Conservation (phyloP, 2,329 filamentous ascomycete species). For the Botrytis hyacinthi region DNA sequence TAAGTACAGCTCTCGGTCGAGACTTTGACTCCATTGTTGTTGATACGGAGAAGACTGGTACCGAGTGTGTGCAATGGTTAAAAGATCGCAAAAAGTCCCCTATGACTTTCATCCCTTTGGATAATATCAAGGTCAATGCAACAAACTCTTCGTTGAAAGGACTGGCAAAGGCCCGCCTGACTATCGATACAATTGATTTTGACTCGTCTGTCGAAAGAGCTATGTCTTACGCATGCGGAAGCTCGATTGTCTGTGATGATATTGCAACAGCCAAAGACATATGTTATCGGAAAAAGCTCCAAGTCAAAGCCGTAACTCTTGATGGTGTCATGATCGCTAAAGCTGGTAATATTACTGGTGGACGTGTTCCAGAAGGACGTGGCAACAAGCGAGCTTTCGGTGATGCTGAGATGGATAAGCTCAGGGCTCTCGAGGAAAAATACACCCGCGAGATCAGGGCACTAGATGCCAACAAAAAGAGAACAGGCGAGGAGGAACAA, state of each 20-base stretch:
- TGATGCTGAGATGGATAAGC: conserved; percentile 81
- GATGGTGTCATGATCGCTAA: conserved; percentile 98
- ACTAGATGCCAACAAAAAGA: conserved; percentile 75
- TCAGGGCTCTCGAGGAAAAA: conserved; percentile 74
- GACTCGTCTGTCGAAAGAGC: conserved; percentile 85
- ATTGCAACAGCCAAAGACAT: conserved; percentile 84
- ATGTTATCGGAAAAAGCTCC: conserved; percentile 76
- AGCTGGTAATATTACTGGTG: conserved; percentile 93
- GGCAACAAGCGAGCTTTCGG: conserved; percentile 80
- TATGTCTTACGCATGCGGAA: conserved; percentile 92
- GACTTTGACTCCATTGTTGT: conserved; percentile 95
- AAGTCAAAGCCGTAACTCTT: conserved; percentile 90
- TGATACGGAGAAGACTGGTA: conserved; percentile 89
- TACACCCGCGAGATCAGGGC: conserved; percentile 74
- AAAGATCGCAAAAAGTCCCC: conserved; percentile 85
- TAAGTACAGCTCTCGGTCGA: conserved; percentile 85
- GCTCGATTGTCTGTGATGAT: conserved; percentile 89
- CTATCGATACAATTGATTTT: conserved; percentile 95
- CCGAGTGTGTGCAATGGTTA: conserved; percentile 91
- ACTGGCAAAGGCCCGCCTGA: conserved; percentile 79
- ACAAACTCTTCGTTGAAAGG: conserved; percentile 89
- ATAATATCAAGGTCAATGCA: conserved; percentile 94
- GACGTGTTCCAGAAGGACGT: conserved; percentile 73
- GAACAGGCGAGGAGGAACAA: conserved; percentile 73
- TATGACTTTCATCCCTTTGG: conserved; percentile 92